Evolutionary conservation across 2,329 filamentous ascomycete genomes (phyloP), one percentile per base, ranked within the genome.

Genomic region (Xylariaceae sp.): DNA sequence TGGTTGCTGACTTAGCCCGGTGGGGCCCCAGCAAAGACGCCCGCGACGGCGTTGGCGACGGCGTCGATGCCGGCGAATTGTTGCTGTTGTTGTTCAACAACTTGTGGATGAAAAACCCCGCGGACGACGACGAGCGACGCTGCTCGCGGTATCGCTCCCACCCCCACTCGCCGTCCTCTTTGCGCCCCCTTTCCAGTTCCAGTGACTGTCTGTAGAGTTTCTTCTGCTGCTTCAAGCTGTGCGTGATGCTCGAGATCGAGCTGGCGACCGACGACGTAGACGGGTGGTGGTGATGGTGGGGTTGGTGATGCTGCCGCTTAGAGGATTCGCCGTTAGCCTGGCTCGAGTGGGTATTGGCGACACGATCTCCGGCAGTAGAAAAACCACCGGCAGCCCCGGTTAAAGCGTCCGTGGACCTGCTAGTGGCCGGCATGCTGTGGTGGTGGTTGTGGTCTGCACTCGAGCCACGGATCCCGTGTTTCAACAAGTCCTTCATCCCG

Each of bases 21-120:
- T 63, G 62, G 60, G 64, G 58, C 60, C 57, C 58, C 3, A 64
- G 57, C 2, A 66, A 50, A 10, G 64, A 66, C 15, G 61, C 55
- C 5, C 47, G 30, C 9, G 58, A 54, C 48, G 55, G 55, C 52
- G 53, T 57, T 39, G 47, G 45, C 10, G 55, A 37, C 6, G 52
- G 51, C 11, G 56, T 44, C 23, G 54, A 51, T 55, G 15, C 11
- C 11, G 50, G 37, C 30, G 59, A 48, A 35, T 52, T 9, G 23
- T 52, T 13, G 30, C 39, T 8, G 50, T 37, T 34, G 50, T 13
- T 42, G 42, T 15, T 15, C 13, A 45, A n/a, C 13, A 42, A 13
- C 37, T 42, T 42, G 37, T 42, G 37, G 37, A 45, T 45, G n/a
- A 45, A 45, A 42, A 42, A 42, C 37, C 37, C 42, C 42, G 42